Percentiles rank a stretch among this genome's conserved stretches.
Evolutionary conservation across 352 stramenopile species (phyloP).

Genomic region (Aphanomyces stellatus): DNA sequence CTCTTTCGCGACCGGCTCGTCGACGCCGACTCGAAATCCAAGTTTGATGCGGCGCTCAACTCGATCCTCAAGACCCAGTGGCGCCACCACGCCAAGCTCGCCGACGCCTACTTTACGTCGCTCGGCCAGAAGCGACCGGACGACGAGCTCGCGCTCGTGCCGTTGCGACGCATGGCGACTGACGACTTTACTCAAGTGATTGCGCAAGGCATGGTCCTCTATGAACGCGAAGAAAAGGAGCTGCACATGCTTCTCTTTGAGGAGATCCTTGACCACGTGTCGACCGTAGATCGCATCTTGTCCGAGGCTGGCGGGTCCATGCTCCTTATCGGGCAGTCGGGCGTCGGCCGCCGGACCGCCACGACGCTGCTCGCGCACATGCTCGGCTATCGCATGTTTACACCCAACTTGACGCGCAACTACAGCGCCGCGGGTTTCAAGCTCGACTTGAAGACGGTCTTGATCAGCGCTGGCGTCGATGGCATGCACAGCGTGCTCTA

Average conservation of each 20-base stretch:
- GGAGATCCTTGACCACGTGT: conserved; percentile 88
- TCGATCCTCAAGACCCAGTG: conserved; percentile 79
- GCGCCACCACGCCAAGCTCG: conserved; percentile 64
- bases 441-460: conserved; percentile 81
- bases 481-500: conserved; percentile 84
- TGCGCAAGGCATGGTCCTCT: conserved; percentile 86
- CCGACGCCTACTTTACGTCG: conserved; percentile 83
- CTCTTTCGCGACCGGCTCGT: conserved; percentile 90
- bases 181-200: conserved; percentile 84
- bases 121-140: conserved; percentile 23
- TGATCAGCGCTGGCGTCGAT: conserved; percentile 81
- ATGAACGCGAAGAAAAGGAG: conserved; percentile 92
- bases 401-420: conserved; percentile 63
- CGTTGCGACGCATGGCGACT: conserved; percentile 44
- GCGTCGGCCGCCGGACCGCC: conserved; percentile 81
- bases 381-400: conserved; percentile 82
- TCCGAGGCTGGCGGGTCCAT: conserved; percentile 81
- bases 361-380: conserved; percentile 83
- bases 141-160: conserved; percentile 24
- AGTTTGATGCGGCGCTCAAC: conserved; percentile 83
- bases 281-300: conserved; percentile 84
- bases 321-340: conserved; percentile 81
- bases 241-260: conserved; percentile 91
- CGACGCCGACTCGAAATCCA: conserved; percentile 51
- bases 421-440: conserved; percentile 73